Percentiles rank a stretch among this genome's conserved stretches.
Evolutionary conservation across 2,329 filamentous ascomycete genomes (phyloP).

Genomic region (Penicillium italicum): DNA sequence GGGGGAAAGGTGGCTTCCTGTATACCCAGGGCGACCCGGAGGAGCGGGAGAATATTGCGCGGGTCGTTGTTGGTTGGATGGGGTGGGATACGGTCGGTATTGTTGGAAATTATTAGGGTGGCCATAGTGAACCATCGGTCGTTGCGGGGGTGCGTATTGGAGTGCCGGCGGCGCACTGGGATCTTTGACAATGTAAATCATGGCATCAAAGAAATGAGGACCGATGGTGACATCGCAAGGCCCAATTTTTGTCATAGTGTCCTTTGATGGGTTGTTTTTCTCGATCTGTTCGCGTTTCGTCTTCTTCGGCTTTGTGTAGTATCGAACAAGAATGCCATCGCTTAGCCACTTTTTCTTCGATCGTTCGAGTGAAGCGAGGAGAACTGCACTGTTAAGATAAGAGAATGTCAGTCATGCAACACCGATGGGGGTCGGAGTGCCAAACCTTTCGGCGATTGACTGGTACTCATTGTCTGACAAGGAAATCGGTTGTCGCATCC

Average conservation of each 20-base stretch:
- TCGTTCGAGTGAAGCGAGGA: slow-evolving; percentile 55
- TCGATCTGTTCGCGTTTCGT: slow-evolving; percentile 51
- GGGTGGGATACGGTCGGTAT: slow-evolving; percentile 39
- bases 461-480: slow-evolving; percentile 56
- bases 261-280: slow-evolving; percentile 48
- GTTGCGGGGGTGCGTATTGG: slow-evolving; percentile 39
- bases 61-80: slow-evolving; percentile 28
- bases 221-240: slow-evolving; percentile 59
- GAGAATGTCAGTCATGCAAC: slow-evolving; percentile 16
- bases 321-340: slow-evolving; percentile 54
- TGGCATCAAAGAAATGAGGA: slow-evolving; percentile 60
- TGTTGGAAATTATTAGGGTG: slow-evolving; percentile 41
- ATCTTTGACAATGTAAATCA: slow-evolving; percentile 55
- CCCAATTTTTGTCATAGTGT: slow-evolving; percentile 55
- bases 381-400: slow-evolving; percentile 48
- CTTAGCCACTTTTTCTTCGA: slow-evolving; percentile 58
- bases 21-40: slow-evolving; percentile 26
- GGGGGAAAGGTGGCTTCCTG: slow-evolving; percentile 21
- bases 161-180: slow-evolving; percentile 39
- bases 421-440: neutral
- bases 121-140: slow-evolving; percentile 44
- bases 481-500: slow-evolving; percentile 47
- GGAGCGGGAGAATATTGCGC: slow-evolving; percentile 27
- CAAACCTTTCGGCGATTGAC: slow-evolving; percentile 55
- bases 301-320: slow-evolving; percentile 57